phyloP scores from a whole-genome alignment of 192 early-diverging fungal species.

The Nowakowskiella sp. region DNA sequence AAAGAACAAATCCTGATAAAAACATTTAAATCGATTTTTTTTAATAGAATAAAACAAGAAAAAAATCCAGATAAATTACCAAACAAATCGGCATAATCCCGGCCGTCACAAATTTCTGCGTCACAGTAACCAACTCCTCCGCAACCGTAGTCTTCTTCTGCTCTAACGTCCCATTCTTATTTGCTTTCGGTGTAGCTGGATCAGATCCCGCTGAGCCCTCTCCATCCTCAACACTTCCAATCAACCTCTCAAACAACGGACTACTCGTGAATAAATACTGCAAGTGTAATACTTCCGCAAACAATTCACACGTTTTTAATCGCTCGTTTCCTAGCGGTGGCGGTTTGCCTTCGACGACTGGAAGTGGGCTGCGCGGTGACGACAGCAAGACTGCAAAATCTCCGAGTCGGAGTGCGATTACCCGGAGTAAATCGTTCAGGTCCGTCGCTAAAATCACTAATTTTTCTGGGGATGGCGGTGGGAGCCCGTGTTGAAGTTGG shows the following conservation, averaged over 20 bases:
- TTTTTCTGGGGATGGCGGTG: slow-evolving; percentile 40
- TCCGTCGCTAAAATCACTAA: slow-evolving; percentile 53
- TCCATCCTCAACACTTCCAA: slow-evolving; percentile 8
- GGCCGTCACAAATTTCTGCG: slow-evolving; percentile 39
- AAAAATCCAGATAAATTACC: slow-evolving; percentile 27
- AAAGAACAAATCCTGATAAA: slow-evolving; percentile 73
- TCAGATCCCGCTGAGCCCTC: neutral
- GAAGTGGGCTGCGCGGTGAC: slow-evolving; percentile 66
- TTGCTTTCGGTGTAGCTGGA: neutral
- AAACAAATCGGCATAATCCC: slow-evolving; percentile 45
- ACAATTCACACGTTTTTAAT: slow-evolving; percentile 92
- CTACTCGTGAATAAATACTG: slow-evolving; percentile 53
- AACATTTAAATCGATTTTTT: neutral
- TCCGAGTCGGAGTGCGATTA: slow-evolving; percentile 65
- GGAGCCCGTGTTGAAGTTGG: slow-evolving; percentile 23
- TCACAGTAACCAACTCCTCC: slow-evolving; percentile 46
- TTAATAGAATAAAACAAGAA: too few species aligned
- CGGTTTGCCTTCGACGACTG: slow-evolving; percentile 65
- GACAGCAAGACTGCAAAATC: slow-evolving; percentile 73
- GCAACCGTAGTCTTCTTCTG: slow-evolving; percentile 26
- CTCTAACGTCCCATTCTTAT: neutral
- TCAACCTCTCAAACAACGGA: slow-evolving; percentile 47
- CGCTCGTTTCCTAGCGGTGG: slow-evolving; percentile 94
- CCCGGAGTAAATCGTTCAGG: slow-evolving; percentile 83
- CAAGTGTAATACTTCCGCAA: slow-evolving; percentile 93